phyloP scores from a whole-genome alignment of 345 rosid genomes.

The Salix koriyanagi region DNA sequence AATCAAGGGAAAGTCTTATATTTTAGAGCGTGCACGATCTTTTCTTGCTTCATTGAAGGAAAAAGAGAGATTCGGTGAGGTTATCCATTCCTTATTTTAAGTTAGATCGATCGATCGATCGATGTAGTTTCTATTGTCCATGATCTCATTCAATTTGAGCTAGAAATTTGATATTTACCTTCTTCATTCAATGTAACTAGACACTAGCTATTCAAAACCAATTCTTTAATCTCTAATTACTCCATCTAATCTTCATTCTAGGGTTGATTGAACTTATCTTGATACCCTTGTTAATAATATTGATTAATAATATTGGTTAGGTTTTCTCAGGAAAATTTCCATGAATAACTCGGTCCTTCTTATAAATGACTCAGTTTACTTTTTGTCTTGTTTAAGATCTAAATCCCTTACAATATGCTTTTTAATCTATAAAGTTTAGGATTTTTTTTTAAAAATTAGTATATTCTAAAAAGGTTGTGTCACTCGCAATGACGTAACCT shows the following conservation, averaged over 20 bases:
- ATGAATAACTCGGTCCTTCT: not conserved
- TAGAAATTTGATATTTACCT: too few species aligned
- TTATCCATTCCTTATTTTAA: not conserved
- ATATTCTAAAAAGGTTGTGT: too few species aligned
- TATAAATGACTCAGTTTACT: not conserved
- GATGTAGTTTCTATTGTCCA: not conserved
- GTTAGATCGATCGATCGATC: too few species aligned
- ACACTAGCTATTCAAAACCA: too few species aligned
- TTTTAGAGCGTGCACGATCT: not conserved
- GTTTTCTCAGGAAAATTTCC: not conserved
- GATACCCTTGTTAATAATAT: not conserved
- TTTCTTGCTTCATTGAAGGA: conserved; percentile 3
- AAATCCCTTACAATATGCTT: not conserved
- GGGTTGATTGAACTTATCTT: not conserved
- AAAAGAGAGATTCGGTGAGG: not conserved
- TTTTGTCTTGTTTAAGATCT: too few species aligned
- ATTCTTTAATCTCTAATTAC: too few species aligned
- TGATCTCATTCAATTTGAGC: conserved; percentile 15
- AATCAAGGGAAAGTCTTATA: not conserved
- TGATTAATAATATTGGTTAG: not conserved
- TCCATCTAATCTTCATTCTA: not conserved
- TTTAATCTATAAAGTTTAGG: not conserved
- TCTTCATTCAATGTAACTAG: too few species aligned
- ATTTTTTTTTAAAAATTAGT: too few species aligned
- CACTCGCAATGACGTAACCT: too few species aligned